Base-by-base conservation (phyloP, 352 stramenopile genomes). In the Peronospora farinosa region DNA sequence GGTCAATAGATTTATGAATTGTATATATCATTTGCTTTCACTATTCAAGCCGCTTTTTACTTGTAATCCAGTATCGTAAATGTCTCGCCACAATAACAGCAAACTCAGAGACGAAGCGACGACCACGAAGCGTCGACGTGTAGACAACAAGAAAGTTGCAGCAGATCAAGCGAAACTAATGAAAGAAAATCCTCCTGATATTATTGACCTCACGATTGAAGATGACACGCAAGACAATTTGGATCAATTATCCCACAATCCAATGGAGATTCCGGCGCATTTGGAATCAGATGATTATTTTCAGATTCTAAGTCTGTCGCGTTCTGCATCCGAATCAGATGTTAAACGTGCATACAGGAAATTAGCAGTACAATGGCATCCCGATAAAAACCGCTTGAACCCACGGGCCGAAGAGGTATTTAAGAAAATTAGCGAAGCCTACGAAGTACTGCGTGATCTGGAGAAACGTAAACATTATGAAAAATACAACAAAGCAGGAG, bases 361-460 rank as follows among this genome's bases (percentile, higher is more conserved):
- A 40, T 53, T 88, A 48, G 76, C 76, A 23, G 65, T 97, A 31
- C 92, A 92, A 53, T 97, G 88, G 69, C 92, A 98, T 59, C 92
- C 92, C 1, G 92, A 98, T 60, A 97, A 97, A 63, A 96, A 97
- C 60, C 75, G 82, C 32, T 69, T 76, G 17, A 60, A 87, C 54
- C 67, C 86, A 19, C 61, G 63, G 15, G 89, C 90, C 9, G 78
- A 89, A 23, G 88, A 96, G 47, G 80, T 84, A 43, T 97, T 97
- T 63, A 92, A 95, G 64, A 77, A 79, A 46, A 75, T 97, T 17
- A 83, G 79, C 23, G 65, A 94, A 48, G 91, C 93, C 10, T 97
- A 97, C 54, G 86, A 92, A 40, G 71, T 92, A 21, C 60, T 97
- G 47, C 80, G 72, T 32, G 84, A 97, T 47, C 49, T 50, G 7